Evolutionary conservation across 805 yeast species (phyloP), one percentile per base, ranked within the genome.

Genomic region (Candida railenensis): DNA sequence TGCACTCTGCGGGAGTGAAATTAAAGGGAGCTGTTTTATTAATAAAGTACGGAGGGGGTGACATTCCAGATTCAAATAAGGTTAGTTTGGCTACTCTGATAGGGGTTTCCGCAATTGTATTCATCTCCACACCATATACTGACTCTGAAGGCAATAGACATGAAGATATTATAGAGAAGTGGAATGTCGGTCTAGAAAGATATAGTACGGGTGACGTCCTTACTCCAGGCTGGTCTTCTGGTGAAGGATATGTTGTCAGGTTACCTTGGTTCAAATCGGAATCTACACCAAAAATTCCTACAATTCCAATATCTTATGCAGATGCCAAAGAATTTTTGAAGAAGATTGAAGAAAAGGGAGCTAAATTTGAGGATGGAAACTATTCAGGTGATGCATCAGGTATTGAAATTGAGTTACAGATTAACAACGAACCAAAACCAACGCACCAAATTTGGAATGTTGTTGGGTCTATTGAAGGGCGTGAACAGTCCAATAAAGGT

Each of bases 371-470:
- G 3, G 61, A 62, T 32, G 60, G 58, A 2, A 38, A 43, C 5
- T 62, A 49, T 43, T 66, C 71, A 3, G 74, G 75, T 2, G 40
- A 47, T 3, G 45, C 55, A 9, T 18, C 53, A 4, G 48, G 48
- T 4, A 52, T 52, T 15, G 46, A 44, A 12, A 36, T 70, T 11
- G 62, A 63, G 44, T 37, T 72, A 37, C 61, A 55, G 39, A 55
- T 69, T 4, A 49, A 54, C 3, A 77, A 81, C 7, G 69, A 71
- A 1, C 66, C 71, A 47, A 61, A 82, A 57, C 67, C 77, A 36
- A 64, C 77, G 3, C 96, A 92, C 52, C 78, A 80, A 16, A 70
- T 86, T 3, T 83, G 94, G 88, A 88, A 90, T 58, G 81, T 91
- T 1, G 60, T 89, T 22, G 96, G 92, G 1, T 78, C 83, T 39